Base-by-base conservation (phyloP, 1,284 basidiomycete species). In the Irpex sp. region DNA sequence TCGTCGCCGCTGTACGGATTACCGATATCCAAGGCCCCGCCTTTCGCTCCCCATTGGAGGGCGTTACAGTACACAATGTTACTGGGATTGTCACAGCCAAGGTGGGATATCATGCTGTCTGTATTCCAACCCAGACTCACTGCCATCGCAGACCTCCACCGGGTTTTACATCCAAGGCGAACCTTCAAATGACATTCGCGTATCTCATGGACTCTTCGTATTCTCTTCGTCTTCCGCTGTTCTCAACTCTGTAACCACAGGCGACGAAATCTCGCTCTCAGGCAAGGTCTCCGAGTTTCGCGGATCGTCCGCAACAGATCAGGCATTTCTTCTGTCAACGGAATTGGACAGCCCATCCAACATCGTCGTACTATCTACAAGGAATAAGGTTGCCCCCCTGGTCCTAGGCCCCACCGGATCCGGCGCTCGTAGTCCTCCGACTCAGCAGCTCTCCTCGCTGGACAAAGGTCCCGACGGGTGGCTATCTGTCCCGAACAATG, bases 141-240 rank as follows among this genome's bases (percentile, higher is more conserved):
- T 58, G 26, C 46, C 37, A 19, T 19, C 36, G 74, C 9, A 75
- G 66, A 57, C 55, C 13, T 39, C 55, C n/a, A 67, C 57, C 9
- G 84, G 85, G 1, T 87, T 87, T 69, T 88, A 79, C 70, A 75
- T 88, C 35, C 70, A 75, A 56, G 83, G 82, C 47, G 75, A 77
- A 1, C 75, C 75, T 37, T 73, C 74, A 9, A 60, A 71, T 1
- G 83, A 87, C 66, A 67, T 69, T 43, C 79, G 81, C 19, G 75
- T 79, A 26, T 86, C 83, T 5, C 81, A 61, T 46, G 71, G 71
- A 3, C 63, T 72, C 26, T 80, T 67, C 83, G 82, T 63, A 66
- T 89, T 59, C 75, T 73, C 65, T 72, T 84, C 60, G 81, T 78
- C 75, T 2, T 75, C 77, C 26, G 68, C 78, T n/a, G 68, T 81